These are phyloP conservation scores for Arachis hypogaea DNA, from an alignment of 306 rosid genomes.

Conservation along the genomic window DNA sequence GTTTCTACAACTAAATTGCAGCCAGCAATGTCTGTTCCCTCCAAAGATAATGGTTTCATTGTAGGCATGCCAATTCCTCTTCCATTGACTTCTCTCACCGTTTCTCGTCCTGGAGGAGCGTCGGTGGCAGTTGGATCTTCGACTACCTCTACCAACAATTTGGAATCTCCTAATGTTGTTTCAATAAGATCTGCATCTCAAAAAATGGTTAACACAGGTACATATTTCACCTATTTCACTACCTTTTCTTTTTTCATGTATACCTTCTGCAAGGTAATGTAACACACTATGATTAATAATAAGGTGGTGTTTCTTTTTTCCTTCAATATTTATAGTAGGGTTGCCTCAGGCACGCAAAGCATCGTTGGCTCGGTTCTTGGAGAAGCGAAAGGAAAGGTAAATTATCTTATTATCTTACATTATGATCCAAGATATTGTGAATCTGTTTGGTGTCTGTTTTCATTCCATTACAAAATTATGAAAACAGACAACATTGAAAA, in stretches of 20 bases:
- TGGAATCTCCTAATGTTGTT: constrained; percentile 53
- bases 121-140: constrained; percentile 49
- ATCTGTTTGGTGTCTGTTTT: too few species aligned
- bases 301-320: neutral
- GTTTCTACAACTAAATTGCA: constrained; percentile 53
- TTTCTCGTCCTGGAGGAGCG: constrained; percentile 49
- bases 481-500: too few species aligned
- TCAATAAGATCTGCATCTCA: constrained; percentile 49
- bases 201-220: constrained; percentile 66
- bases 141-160: constrained; percentile 42
- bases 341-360: constrained; percentile 97
- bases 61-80: constrained; percentile 53
- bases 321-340: constrained; percentile 47
- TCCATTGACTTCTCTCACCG: constrained; percentile 44
- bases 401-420: neutral
- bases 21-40: constrained; percentile 45
- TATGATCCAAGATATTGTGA: neutral
- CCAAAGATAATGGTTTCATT: constrained; percentile 48
- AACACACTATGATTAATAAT: neutral
- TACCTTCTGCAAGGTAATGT: constrained; percentile 17
- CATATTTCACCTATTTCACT: neutral
- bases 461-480: too few species aligned
- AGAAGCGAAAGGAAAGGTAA: constrained; percentile 98
- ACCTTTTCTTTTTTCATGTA: neutral
- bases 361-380: constrained; percentile 88